Percentiles rank a stretch among this genome's conserved stretches.
phyloP scores from a whole-genome alignment of 331 rosid genomes.

The Arachis monticola region DNA sequence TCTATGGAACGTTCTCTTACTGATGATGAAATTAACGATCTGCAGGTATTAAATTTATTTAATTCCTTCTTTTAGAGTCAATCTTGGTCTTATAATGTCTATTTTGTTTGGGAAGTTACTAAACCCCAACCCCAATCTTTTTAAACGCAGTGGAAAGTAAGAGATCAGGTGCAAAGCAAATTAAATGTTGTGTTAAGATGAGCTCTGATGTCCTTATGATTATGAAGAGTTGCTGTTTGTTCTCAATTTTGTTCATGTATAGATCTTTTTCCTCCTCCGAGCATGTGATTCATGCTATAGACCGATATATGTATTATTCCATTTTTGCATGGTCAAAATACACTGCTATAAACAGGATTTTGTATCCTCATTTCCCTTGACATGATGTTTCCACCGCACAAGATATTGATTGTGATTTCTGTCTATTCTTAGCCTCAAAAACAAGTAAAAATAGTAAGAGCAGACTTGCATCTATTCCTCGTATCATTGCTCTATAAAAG shows the following conservation, averaged over 20 bases:
- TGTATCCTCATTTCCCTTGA: too few relatives aligned
- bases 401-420: too few relatives aligned
- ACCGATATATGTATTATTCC: too few relatives aligned
- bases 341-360: too few relatives aligned
- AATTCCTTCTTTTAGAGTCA: conserved; percentile 5
- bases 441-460: too few relatives aligned
- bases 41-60: conserved; percentile 63
- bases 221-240: conserved; percentile 25
- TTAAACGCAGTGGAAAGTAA: conserved; percentile 73
- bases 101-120: conserved; percentile 25
- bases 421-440: too few relatives aligned
- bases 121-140: conserved; percentile 4
- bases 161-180: conserved; percentile 86
- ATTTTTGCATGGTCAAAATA: too few relatives aligned
- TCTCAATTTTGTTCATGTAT: conserved; percentile 40
- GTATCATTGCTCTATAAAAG: too few relatives aligned
- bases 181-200: conserved; percentile 82
- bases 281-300: too few relatives aligned
- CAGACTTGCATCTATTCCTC: too few relatives aligned
- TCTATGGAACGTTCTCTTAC: conserved; percentile 98
- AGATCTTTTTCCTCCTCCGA: conserved; percentile 27
- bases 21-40: conserved; percentile 85
- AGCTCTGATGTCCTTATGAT: conserved; percentile 26
- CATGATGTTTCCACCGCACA: too few relatives aligned
- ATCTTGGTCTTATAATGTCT: conserved; percentile 11